Evolutionary conservation across 2,329 filamentous ascomycete genomes (phyloP).

Genomic region (Keithomyces neogunnii): DNA sequence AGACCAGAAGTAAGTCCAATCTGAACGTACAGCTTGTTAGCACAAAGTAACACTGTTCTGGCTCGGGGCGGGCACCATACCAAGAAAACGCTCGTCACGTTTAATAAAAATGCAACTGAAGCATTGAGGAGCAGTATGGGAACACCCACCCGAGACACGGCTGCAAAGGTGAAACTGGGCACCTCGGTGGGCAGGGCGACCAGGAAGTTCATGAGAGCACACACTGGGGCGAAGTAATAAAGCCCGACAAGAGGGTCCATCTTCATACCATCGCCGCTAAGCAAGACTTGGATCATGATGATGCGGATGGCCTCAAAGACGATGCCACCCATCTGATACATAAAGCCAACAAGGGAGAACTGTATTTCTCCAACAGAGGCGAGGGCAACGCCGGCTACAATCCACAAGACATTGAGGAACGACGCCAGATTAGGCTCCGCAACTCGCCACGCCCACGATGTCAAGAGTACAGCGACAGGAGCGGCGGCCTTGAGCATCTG

Average conservation of each 20-base stretch:
- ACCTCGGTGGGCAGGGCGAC: conserved; percentile 64
- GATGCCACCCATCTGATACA: conserved; percentile 67
- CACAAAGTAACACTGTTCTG: neutral
- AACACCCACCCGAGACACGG: conserved; percentile 58
- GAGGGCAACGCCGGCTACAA: conserved; percentile 43
- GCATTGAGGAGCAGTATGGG: conserved; percentile 64
- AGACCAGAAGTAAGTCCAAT: conserved; percentile 84
- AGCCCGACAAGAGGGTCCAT: conserved; percentile 85
- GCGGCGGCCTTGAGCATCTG: conserved; percentile 65
- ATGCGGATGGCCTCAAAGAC: conserved; percentile 73
- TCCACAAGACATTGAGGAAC: conserved; percentile 41
- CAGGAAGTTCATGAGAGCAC: conserved; percentile 69
- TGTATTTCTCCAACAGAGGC: conserved; percentile 56
- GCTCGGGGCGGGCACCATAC: conserved; percentile 42
- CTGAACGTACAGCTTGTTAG: conserved; percentile 30
- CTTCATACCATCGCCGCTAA: conserved; percentile 67
- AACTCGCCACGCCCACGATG: conserved; percentile 52
- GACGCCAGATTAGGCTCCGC: conserved; percentile 36
- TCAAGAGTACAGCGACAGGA: conserved; percentile 57
- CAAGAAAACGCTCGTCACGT: conserved; percentile 78
- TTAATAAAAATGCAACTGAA: conserved; percentile 69
- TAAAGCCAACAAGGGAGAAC: conserved; percentile 56
- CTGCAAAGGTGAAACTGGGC: conserved; percentile 53
- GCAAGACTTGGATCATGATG: conserved; percentile 77
- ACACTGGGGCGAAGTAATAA: conserved; percentile 85